Percentiles rank a stretch among this genome's conserved stretches.
phyloP scores from a whole-genome alignment of 164 flowering plant genomes.

The Umbilicus rupestris region DNA sequence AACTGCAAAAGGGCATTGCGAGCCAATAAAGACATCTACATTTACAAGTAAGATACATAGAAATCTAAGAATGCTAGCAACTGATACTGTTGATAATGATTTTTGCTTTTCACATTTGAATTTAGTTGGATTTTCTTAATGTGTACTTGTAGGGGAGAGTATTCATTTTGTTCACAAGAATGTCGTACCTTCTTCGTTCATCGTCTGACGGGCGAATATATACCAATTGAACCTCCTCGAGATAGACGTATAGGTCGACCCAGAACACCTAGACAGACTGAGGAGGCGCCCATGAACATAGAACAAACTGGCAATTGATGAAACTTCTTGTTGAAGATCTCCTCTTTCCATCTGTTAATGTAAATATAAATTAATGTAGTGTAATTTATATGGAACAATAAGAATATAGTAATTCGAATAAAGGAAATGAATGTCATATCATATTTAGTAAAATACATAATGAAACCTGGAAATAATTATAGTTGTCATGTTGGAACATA shows the following conservation, averaged over 20 bases:
- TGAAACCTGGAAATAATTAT: no score
- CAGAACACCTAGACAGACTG: background rate
- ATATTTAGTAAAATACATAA: no score
- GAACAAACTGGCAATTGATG: background rate
- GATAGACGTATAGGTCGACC: background rate
- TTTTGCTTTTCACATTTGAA: background rate
- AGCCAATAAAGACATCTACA: background rate
- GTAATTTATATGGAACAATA: background rate
- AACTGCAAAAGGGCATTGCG: background rate
- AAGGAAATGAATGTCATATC: no score
- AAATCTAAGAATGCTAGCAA: background rate
- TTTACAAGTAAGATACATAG: background rate
- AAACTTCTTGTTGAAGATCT: background rate
- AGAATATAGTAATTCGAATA: no score
- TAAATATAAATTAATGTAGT: background rate
- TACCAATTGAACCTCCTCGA: background rate
- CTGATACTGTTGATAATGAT: background rate
- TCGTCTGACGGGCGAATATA: background rate
- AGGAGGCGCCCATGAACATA: background rate
- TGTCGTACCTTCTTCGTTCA: background rate
- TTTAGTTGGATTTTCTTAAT: background rate
- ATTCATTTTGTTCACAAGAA: constrained; percentile 1
- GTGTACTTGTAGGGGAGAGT: background rate
- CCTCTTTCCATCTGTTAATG: background rate
- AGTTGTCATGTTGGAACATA: no score